Evolutionary conservation across 768 basidiomycete genomes (phyloP), one percentile per base, ranked within the genome.

Genomic region (Boletus subcaerulescens): DNA sequence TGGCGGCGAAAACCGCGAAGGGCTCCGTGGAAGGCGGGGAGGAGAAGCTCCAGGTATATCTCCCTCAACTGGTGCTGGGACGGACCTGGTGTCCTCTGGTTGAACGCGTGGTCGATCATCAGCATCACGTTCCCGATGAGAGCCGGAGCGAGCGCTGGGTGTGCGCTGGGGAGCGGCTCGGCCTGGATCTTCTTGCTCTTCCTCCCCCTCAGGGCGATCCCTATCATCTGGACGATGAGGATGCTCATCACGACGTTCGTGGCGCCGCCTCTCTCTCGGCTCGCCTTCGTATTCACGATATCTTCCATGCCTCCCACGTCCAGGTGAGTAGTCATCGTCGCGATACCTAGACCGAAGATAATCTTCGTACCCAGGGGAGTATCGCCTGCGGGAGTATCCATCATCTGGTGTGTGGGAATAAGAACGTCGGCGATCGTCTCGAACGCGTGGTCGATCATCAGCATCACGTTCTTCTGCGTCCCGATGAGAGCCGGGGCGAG

Each of bases 331-430:
- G 24, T 48, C 45, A 26, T 44, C 43, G 18, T 58, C 6, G 49
- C 62, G 50, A 36, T 59, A 50, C 36, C 52, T 20, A 50, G 48
- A 48, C 32, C 59, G 52, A 14, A 17, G 24, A 51, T 59, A 57
- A 18, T 57, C 53, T 3, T 63, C 57, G 32, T 68, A 57, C 8
- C 39, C 57, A 10, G 55, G 59, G 22, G 50, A 52, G 39, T 53
- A 50, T 39, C 52, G 51, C 40, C 59, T 39, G 14, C 24, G 43
- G 36, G 44, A 26, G 14, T 45, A 31, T 36, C 39, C 4, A 42
- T 58, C 55, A 10, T 58, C 57, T 4, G 65, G 66, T 2, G 65
- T 65, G 45, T 63, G 58, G 8, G 59, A 62, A 20, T 63, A 64
- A 51, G 70, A 65, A 20, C 63, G 64, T 35, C 56, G 51, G 47